Percentiles rank a stretch among this genome's conserved stretches.
These are phyloP conservation scores for Myrica gale DNA, from an alignment of 306 rosid genomes.

Conservation along the genomic window DNA sequence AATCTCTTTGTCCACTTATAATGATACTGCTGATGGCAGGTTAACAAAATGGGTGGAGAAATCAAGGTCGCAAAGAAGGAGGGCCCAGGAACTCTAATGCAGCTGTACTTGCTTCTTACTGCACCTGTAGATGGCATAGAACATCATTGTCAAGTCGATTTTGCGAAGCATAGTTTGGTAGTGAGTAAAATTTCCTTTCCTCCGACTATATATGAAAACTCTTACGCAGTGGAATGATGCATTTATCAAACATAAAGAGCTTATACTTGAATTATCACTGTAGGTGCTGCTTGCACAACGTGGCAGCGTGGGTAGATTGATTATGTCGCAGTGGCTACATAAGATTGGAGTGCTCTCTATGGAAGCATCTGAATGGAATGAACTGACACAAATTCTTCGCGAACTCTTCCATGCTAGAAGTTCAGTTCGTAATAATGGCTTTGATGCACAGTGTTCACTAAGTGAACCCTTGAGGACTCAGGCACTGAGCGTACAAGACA, in stretches of 20 bases:
- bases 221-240: background rate
- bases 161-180: conserved; percentile 57
- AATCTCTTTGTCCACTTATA: conserved; percentile 18
- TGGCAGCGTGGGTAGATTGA: conserved; percentile 67
- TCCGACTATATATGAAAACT: conserved; percentile 13
- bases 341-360: conserved; percentile 65
- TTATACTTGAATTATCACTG: conserved; percentile 25
- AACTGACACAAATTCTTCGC: conserved; percentile 71
- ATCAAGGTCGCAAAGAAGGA: conserved; percentile 82
- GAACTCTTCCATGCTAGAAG: conserved; percentile 68
- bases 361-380: conserved; percentile 97
- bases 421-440: conserved; percentile 44
- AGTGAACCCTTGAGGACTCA: conserved; percentile 55
- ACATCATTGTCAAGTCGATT: conserved; percentile 63
- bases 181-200: conserved; percentile 48
- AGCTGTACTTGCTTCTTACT: conserved; percentile 65
- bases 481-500: conserved; percentile 52
- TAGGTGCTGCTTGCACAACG: conserved; percentile 83
- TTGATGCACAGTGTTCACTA: conserved; percentile 53
- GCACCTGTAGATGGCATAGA: conserved; percentile 65
- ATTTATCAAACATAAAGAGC: background rate
- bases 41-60: conserved; percentile 97
- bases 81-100: conserved; percentile 87
- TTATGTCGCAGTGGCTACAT: conserved; percentile 73
- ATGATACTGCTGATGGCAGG: conserved; percentile 45